Evolutionary conservation across 192 early-diverging fungal species (phyloP), one percentile per base, ranked within the genome.

Genomic region (Jimgerdemannia lactiflua): DNA sequence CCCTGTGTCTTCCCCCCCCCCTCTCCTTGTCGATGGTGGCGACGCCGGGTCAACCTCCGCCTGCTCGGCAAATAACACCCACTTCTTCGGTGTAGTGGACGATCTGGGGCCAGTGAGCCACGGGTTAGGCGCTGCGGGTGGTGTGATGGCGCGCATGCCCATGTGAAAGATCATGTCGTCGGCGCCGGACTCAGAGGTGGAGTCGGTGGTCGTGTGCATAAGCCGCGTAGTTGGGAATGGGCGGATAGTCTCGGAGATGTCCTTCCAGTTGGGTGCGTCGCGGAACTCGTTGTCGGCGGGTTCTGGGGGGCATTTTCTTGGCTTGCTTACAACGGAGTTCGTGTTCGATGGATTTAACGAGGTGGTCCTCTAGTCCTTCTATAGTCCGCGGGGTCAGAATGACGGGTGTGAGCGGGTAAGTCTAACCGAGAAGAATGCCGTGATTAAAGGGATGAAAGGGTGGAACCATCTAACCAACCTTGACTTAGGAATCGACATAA

Each of bases 401-500:
- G 29, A 29, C 29, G 29, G 29, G 29, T 29, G 1, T 29, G 1
- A 29, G 29, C 29, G 29, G 29, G 29, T 29, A 0, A 29, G 29
- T 29, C 29, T 29, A 29, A 29, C 29, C 29, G 29, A 29, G 29
- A 0, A 29, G 29, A 0, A 29, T 29, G 29, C 1, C 0, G 29
- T 29, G 29, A 29, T 29, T 29, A 29, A 29, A 29, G 29, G 29
- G 29, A 29, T 29, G 29, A 0, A 29, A 29, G 29, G 29, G 1
- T 29, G 29, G 29, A 29, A 29, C 29, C 29, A 29, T 29, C 29
- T 29, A 29, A 65, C 64, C 64, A 18, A 68, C 82, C 83, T 74
- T 65, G 85, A 78, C 71, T 82, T 78, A 3, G 86, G 71, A 42
- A 78, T 80, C 49, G 73, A 79, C 64, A 40, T 74, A 75, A 4